These are phyloP conservation scores for Chaetomium olivaceum DNA, from an alignment of 2,329 filamentous ascomycete genomes.

Conservation along the genomic window DNA sequence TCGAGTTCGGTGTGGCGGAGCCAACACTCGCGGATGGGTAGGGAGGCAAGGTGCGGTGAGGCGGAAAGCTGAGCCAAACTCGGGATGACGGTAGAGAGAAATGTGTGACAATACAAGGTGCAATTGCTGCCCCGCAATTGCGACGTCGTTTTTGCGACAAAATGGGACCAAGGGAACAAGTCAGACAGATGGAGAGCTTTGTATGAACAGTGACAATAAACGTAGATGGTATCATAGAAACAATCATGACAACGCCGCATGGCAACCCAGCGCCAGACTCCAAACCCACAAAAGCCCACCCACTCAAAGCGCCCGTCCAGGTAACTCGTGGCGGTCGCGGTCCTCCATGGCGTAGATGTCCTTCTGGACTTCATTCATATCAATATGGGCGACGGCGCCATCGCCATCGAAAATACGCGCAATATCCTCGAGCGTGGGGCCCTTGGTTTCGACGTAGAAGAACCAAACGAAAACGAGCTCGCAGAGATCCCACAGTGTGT, in stretches of 20 bases:
- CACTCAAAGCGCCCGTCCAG: slow-evolving; percentile 16
- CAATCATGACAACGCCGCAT: neutral
- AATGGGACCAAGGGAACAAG: neutral
- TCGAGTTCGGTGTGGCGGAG: slow-evolving; percentile 9
- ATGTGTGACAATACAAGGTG: too few species aligned
- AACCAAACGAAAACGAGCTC: slow-evolving; percentile 65
- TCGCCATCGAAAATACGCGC: slow-evolving; percentile 71
- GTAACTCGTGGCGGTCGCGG: slow-evolving; percentile 21
- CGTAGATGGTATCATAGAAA: slow-evolving; percentile 8
- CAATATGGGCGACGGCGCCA: slow-evolving; percentile 56
- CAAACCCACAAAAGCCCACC: neutral
- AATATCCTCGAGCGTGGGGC: slow-evolving; percentile 69
- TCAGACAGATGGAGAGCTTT: neutral
- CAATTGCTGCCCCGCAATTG: too few species aligned
- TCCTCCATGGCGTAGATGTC: slow-evolving; percentile 41
- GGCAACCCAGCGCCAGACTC: slow-evolving; percentile 14
- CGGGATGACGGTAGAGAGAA: neutral
- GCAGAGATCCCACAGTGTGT: slow-evolving; percentile 62
- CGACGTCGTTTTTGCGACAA: too few species aligned
- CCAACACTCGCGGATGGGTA: slow-evolving; percentile 21
- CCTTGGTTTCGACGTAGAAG: slow-evolving; percentile 70
- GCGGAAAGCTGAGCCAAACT: neutral
- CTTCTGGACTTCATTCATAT: slow-evolving; percentile 58
- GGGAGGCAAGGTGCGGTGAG: neutral
- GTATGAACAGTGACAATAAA: neutral